Percentiles rank a stretch among this genome's conserved stretches.
Conservation (phyloP, 371 early-diverging fungal genomes). For the Mortierella sp. region DNA sequence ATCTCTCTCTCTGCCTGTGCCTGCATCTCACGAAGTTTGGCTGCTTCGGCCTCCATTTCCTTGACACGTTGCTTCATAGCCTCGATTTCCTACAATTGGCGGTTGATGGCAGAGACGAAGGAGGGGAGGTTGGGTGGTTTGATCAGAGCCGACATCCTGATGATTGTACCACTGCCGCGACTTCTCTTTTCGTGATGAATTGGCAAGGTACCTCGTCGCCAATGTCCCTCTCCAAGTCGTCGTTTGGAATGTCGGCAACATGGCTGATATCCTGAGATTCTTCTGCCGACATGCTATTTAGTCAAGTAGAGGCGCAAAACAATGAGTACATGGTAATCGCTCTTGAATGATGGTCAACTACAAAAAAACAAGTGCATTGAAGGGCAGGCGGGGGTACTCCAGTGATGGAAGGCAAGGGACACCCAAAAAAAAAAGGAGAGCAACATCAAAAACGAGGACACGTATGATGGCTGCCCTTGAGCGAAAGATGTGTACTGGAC, state of each 20-base stretch:
- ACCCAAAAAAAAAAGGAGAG: background rate
- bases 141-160: background rate
- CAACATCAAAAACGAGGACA: background rate
- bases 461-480: background rate
- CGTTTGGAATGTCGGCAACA: constrained; percentile 18
- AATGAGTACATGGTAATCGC: no score
- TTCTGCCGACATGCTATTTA: constrained; percentile 35
- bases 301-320: background rate
- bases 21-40: constrained; percentile 91
- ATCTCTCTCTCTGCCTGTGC: constrained; percentile 88
- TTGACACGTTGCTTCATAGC: constrained; percentile 89
- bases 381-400: background rate
- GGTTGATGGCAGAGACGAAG: background rate
- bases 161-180: background rate
- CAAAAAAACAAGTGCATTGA: background rate
- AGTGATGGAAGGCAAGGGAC: background rate
- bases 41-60: constrained; percentile 96
- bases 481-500: no score
- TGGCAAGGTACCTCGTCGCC: constrained; percentile 43
- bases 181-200: background rate
- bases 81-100: constrained; percentile 72
- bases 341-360: no score
- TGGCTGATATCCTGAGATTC: constrained; percentile 21
- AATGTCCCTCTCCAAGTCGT: constrained; percentile 49
- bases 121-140: background rate